Percentiles rank a stretch among this genome's conserved stretches.
Evolutionary conservation across 805 yeast genomes (phyloP).

Genomic region (Sporopachydermia lactativora): DNA sequence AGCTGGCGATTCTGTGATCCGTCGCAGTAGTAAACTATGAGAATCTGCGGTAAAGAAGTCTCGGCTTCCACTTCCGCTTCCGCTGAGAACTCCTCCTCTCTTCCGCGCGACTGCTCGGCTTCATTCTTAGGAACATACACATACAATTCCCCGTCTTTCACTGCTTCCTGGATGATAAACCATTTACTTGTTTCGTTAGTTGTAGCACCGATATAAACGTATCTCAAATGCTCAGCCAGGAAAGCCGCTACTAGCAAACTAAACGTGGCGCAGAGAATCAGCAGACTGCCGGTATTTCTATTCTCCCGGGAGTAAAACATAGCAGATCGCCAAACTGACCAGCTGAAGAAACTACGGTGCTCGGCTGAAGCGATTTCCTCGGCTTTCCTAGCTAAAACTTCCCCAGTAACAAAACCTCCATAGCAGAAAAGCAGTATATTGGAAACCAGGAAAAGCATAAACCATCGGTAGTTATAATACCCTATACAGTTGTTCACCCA

Average conservation of each 20-base stretch:
- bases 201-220: slow-evolving; percentile 53
- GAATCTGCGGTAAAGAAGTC: not conserved
- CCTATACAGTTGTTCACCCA: slow-evolving; percentile 55
- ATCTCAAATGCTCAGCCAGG: slow-evolving; percentile 29
- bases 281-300: slow-evolving; percentile 23
- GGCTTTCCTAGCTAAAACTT: slow-evolving; percentile 6
- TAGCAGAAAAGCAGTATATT: slow-evolving; percentile 32
- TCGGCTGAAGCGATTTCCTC: slow-evolving; percentile 1
- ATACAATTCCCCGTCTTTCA: slow-evolving; percentile 26
- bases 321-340: slow-evolving; percentile 10
- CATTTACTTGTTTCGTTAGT: slow-evolving; percentile 66
- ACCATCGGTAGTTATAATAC: slow-evolving; percentile 44
- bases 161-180: slow-evolving; percentile 43
- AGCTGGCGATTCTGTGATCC: slow-evolving; percentile 16
- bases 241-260: slow-evolving; percentile 31
- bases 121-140: slow-evolving; percentile 12
- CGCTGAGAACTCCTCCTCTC: slow-evolving; percentile 8
- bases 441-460: slow-evolving; percentile 36
- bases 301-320: slow-evolving; percentile 12
- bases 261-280: slow-evolving; percentile 30
- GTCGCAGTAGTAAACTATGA: slow-evolving; percentile 1
- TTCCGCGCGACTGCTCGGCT: slow-evolving; percentile 15
- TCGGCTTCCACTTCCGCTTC: not conserved
- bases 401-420: slow-evolving; percentile 20
- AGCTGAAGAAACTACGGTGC: not conserved